Evolutionary conservation across 768 basidiomycete species (phyloP).

Genomic region (Sarcomyxa edulis): DNA sequence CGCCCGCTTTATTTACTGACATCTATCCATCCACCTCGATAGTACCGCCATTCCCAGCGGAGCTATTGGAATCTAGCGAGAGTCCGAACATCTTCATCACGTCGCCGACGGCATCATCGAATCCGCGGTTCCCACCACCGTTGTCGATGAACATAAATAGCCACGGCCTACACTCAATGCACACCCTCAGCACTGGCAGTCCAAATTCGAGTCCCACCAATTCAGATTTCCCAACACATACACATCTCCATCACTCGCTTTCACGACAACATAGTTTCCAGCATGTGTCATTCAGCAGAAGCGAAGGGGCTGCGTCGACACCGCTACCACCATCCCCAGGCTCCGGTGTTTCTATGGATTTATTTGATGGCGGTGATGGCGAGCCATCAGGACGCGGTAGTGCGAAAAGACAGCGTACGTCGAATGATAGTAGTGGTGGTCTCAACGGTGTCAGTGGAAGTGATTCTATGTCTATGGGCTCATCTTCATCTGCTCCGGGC

Average conservation of each 20-base stretch:
- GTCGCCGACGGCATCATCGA: constrained; percentile 44
- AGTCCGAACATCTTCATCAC: constrained; percentile 74
- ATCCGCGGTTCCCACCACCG: constrained; percentile 36
- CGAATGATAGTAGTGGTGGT: constrained; percentile 22
- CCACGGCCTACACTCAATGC: constrained; percentile 36
- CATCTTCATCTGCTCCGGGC: too few relatives aligned
- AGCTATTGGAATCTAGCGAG: constrained; percentile 46
- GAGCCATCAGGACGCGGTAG: constrained; percentile 4
- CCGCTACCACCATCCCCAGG: constrained; percentile 36
- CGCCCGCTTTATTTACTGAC: constrained; percentile 2
- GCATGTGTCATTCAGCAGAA: constrained; percentile 37
- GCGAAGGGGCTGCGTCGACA: constrained; percentile 27
- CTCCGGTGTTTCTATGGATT: constrained; percentile 33
- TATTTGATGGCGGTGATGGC: constrained; percentile 33
- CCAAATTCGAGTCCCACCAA: constrained; percentile 37
- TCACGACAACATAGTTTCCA: constrained; percentile 61
- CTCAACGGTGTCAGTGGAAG: constrained; percentile 10
- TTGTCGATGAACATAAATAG: constrained; percentile 35
- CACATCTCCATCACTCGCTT: constrained; percentile 27
- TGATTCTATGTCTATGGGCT: background rate
- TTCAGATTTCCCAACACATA: constrained; percentile 8
- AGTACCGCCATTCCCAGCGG: constrained; percentile 45
- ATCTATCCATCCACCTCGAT: constrained; percentile 2
- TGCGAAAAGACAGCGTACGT: constrained; percentile 52
- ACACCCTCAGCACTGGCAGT: constrained; percentile 32